These are phyloP conservation scores for Salix udensis DNA, from an alignment of 345 rosid genomes.

Conservation along the genomic window DNA sequence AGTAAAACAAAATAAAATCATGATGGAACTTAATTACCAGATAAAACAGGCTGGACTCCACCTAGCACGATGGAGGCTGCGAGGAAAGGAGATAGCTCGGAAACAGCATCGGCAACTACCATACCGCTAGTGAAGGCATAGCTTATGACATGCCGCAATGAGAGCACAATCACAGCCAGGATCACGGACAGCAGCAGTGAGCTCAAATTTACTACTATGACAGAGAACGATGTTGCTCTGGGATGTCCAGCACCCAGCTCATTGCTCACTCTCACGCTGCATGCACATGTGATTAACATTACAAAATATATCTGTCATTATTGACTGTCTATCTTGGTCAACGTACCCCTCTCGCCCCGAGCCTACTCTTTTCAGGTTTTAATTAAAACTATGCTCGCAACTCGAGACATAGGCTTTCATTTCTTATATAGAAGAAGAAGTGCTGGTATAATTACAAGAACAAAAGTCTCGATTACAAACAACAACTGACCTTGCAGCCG, in stretches of 20 bases:
- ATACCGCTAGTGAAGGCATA: slow-evolving; percentile 56
- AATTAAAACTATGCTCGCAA: no score
- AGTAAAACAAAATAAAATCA: no score
- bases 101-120: slow-evolving; percentile 46
- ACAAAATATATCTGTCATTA: neutral
- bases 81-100: slow-evolving; percentile 49
- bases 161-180: slow-evolving; percentile 35
- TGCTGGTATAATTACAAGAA: no score
- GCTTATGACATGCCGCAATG: slow-evolving; percentile 47
- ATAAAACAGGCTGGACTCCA: slow-evolving; percentile 58
- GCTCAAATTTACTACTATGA: slow-evolving; percentile 29
- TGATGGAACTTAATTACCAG: slow-evolving; percentile 38
- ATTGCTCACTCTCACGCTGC: slow-evolving; percentile 66
- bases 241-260: slow-evolving; percentile 73
- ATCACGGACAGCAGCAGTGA: slow-evolving; percentile 43
- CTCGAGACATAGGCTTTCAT: no score
- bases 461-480: neutral
- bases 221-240: slow-evolving; percentile 51
- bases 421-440: no score
- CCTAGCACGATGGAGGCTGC: slow-evolving; percentile 50
- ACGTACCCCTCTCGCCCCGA: no score
- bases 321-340: no score
- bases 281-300: no score
- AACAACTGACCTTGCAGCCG: neutral
- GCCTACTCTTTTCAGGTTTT: no score